These are phyloP conservation scores for Sarocladium strictum DNA, from an alignment of 2,329 filamentous ascomycete genomes.

Conservation along the genomic window DNA sequence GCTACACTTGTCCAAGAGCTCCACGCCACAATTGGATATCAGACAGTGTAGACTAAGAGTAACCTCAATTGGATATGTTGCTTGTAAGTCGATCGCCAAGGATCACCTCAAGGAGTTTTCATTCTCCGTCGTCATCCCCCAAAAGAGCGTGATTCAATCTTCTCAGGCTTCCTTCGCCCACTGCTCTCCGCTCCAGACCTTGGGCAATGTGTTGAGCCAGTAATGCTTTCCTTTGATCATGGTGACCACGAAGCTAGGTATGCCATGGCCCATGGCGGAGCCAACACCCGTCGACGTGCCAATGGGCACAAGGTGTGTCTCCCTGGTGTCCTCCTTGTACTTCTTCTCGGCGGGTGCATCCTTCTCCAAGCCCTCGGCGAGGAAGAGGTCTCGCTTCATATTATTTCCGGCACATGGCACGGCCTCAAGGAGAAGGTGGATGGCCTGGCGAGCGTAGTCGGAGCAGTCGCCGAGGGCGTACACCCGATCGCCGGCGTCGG, in stretches of 20 bases:
- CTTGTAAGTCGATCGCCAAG: not conserved
- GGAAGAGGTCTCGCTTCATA: slow-evolving; percentile 41
- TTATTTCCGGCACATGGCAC: slow-evolving; percentile 40
- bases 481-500: slow-evolving; percentile 25
- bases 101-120: not conserved
- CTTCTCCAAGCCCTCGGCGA: slow-evolving; percentile 22
- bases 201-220: slow-evolving; percentile 42
- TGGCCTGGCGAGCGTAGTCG: slow-evolving; percentile 30
- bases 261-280: slow-evolving; percentile 31
- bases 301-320: slow-evolving; percentile 42
- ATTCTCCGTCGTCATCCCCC: not conserved
- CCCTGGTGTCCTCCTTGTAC: slow-evolving; percentile 35
- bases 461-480: slow-evolving; percentile 42
- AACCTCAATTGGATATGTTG: slow-evolving; percentile 2
- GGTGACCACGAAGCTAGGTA: slow-evolving; percentile 41
- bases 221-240: slow-evolving; percentile 45
- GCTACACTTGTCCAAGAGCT: too few species aligned
- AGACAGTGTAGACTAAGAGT: too few species aligned
- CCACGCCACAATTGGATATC: too few species aligned
- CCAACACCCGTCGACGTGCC: slow-evolving; percentile 39
- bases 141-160: not conserved
- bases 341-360: slow-evolving; percentile 15
- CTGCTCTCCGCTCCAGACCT: slow-evolving; percentile 44
- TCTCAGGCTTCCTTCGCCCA: slow-evolving; percentile 36
- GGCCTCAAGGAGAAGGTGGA: slow-evolving; percentile 34